A percentile compares a stretch with the other conserved stretches of the same genome.
These are phyloP conservation scores for Dispira simplex DNA, from an alignment of 192 early-diverging fungal genomes.

Conservation along the genomic window DNA sequence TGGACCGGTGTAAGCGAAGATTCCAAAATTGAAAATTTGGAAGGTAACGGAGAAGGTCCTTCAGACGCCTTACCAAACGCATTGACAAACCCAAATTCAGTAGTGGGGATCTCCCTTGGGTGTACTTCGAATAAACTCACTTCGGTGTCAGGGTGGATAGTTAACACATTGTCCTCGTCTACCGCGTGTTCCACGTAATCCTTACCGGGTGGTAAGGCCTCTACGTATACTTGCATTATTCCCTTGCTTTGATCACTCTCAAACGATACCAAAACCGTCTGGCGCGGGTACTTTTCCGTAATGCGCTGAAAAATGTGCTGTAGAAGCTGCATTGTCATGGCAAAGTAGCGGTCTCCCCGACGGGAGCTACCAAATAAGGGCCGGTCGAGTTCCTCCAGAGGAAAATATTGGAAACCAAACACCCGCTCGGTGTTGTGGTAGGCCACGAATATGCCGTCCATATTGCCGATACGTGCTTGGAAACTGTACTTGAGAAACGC, in stretches of 20 bases:
- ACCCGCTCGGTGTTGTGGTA: constrained; percentile 83
- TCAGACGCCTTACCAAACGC: background rate
- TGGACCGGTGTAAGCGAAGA: background rate
- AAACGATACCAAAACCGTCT: constrained; percentile 38
- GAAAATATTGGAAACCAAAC: constrained; percentile 92
- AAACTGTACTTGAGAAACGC: constrained; percentile 81
- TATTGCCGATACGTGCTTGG: constrained; percentile 83
- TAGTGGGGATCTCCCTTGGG: constrained; percentile 7
- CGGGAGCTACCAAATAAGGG: constrained; percentile 53
- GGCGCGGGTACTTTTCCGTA: constrained; percentile 35
- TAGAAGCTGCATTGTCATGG: constrained; percentile 39
- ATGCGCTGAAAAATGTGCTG: constrained; percentile 43
- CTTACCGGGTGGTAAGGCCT: constrained; percentile 25
- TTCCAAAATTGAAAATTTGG: background rate
- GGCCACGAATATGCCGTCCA: constrained; percentile 88
- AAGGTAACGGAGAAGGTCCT: constrained; percentile 6
- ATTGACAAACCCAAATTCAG: constrained; percentile 17
- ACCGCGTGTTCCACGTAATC: constrained; percentile 16
- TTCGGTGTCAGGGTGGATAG: background rate
- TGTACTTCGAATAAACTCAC: constrained; percentile 5
- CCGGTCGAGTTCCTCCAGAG: constrained; percentile 66
- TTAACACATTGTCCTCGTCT: background rate
- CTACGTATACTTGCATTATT: constrained; percentile 32
- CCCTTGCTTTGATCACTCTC: constrained; percentile 12
- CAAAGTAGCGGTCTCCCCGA: constrained; percentile 60